Evolutionary conservation across 2,329 filamentous ascomycete species (phyloP), one percentile per base, ranked within the genome.

Genomic region (Emericellopsis cladophorae): DNA sequence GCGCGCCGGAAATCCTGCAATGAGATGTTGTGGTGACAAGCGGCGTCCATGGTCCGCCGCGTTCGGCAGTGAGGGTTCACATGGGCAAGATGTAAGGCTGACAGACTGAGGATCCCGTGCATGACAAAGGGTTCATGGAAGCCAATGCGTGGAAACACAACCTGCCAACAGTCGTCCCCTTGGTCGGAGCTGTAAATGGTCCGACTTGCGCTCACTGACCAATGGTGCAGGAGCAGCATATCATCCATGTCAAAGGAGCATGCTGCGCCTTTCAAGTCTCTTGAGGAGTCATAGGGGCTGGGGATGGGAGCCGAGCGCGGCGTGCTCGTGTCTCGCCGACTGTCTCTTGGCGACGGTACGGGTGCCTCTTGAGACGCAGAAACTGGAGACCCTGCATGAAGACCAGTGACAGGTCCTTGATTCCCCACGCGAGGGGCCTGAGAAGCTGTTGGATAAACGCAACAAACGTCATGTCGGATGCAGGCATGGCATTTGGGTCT

Each of bases 201-300:
- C 5, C 29, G 22, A 26, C 46, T 46, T 7, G 40, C 40, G 5
- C 7, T 29, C 3, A 45, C n/a, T 11, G 46, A 45, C 47, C 47
- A 48, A 24, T 48, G 47, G n/a, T 49, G 46, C 4, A 48, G 40
- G 9, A 48, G 39, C 4, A 40, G 43, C 5, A 49, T 31, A 33
- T 48, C 47, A n/a, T 26, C 22, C 5, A 49, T 36, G 18, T 39
- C 29, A 16, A 46, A 48, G 9, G 21, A 26, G 7, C 23, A 6
- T 2, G 36, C 4, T 7, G 16, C 24, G 12, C 15, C n/a, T 2
- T 12, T 12, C 4, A 31, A 29, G 9, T 29, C 9, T 26, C 11
- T 7, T 8, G 16, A 11, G 23, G 36, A 14, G 36, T 7, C 29
- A 31, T 21, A 31, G 10, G 4, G 14, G 36, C 9, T 23, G 26